These are phyloP conservation scores for Colletotrichum eleusines DNA, from an alignment of 2,329 filamentous ascomycete species.

Conservation along the genomic window DNA sequence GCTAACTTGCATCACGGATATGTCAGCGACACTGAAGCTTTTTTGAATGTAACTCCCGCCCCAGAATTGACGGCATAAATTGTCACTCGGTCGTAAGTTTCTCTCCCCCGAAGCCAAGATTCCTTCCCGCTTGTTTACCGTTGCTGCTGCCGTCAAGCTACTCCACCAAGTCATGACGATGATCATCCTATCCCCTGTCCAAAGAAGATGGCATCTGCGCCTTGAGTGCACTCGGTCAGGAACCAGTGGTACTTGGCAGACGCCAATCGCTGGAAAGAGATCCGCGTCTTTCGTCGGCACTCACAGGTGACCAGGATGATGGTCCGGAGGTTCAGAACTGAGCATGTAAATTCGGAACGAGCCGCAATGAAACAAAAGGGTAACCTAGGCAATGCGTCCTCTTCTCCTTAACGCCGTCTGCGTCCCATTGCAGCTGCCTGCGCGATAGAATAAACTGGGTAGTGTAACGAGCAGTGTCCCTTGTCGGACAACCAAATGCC, in stretches of 20 bases:
- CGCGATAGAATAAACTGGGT: neutral
- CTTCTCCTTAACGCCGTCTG: constrained; percentile 33
- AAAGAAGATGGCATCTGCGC: neutral
- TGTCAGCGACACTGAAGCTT: constrained; percentile 9
- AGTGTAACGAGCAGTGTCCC: constrained; percentile 12
- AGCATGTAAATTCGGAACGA: constrained; percentile 22
- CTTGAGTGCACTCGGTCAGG: neutral
- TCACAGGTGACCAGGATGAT: neutral
- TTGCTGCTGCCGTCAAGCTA: neutral
- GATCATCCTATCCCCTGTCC: neutral
- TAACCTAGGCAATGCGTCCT: constrained; percentile 26
- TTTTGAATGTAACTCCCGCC: neutral
- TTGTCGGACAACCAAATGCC: neutral
- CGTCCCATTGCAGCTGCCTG: constrained; percentile 8
- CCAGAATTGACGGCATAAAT: neutral
- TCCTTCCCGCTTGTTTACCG: neutral
- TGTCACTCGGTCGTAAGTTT: neutral
- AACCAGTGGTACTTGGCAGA: neutral
- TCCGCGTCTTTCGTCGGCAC: neutral
- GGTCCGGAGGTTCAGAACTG: neutral
- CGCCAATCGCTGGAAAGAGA: neutral
- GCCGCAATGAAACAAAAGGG: constrained; percentile 9
- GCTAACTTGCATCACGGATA: constrained; percentile 5
- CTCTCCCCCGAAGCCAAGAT: neutral
- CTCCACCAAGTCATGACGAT: constrained; percentile 8